Base-by-base conservation (phyloP, 75 land plant genomes). In the Gnetum montanum region DNA sequence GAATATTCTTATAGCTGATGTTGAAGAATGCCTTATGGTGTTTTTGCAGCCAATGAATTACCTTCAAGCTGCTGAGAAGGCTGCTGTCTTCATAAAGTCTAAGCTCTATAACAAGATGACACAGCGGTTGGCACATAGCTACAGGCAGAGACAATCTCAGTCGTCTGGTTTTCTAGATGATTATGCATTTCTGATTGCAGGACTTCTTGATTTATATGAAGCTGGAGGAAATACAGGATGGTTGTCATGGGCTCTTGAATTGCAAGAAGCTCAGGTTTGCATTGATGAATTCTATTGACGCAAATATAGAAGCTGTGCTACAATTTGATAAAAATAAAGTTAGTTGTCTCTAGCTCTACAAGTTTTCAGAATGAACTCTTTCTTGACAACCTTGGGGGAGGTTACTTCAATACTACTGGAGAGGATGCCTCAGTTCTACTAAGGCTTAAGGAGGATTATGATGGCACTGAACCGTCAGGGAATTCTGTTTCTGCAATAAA, bases 391-490 rank as follows among this genome's bases (percentile, higher is more conserved):
- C 76, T 67, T 34, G 98, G 98, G 27, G 98, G 98, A 34, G 98
- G 80, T 7, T 94, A 94, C 60, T 94, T 50, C 36, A 88, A 92
- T 50, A 93, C 98, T 7, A 67, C 87, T 15, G 95, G 88, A 25
- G 95, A 87, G 36, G 98, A 93, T 58, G 74, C 87, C 4, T 93
- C 95, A 26, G 80, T 93, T 46, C 62, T 93, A 2, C 76, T 94
- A 26, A 86, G 98, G 35, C 68, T 94, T 56, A 94, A 94, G 61
- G 98, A 94, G 57, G 98, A 94, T 93, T 78, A 93, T 61, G 98
- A 93, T 74, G 98, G 96, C n/a, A 95, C 98, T 12, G 96, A 93
- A 46, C 98, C 98, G 13, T 93, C 98, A 24, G 90, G 96, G 22
- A 93, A 93, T 57, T 93, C 98, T 8, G 89, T 93, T 15, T 69